Percentiles rank a stretch among this genome's conserved stretches.
phyloP scores from a whole-genome alignment of 106 monocot species.

The Dendrobium chrysotoxum region DNA sequence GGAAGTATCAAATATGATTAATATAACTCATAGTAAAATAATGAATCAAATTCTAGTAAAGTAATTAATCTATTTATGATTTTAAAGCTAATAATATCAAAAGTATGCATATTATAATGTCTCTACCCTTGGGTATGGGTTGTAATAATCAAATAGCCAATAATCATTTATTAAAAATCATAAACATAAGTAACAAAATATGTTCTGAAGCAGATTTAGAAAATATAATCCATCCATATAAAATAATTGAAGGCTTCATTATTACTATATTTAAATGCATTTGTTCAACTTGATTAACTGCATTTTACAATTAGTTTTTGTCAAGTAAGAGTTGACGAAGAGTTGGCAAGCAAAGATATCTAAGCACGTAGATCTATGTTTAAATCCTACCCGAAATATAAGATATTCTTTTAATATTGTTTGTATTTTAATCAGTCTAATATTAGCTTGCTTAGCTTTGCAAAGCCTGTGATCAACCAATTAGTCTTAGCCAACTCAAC shows the following conservation, averaged over 20 bases:
- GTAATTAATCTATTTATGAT: not conserved
- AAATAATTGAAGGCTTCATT: not conserved
- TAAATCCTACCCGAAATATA: too few species aligned
- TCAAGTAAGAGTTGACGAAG: not conserved
- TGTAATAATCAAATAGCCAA: not conserved
- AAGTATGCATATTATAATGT: not conserved
- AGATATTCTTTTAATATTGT: too few species aligned
- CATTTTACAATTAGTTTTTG: not conserved
- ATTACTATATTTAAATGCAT: constrained; percentile 1
- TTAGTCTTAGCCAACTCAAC: too few species aligned
- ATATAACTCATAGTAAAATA: not conserved
- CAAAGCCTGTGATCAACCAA: too few species aligned
- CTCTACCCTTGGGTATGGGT: not conserved
- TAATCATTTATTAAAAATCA: not conserved
- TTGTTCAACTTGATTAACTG: not conserved
- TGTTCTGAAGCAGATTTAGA: not conserved
- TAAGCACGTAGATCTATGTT: too few species aligned
- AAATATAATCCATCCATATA: not conserved
- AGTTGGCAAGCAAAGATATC: not conserved
- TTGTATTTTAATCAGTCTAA: too few species aligned
- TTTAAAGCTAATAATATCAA: not conserved
- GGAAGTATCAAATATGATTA: not conserved
- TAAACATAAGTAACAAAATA: not conserved
- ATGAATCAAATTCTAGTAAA: not conserved
- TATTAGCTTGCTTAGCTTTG: too few species aligned